These are phyloP conservation scores for Entomortierella lignicola DNA, from an alignment of 192 early-diverging fungal genomes.

Conservation along the genomic window DNA sequence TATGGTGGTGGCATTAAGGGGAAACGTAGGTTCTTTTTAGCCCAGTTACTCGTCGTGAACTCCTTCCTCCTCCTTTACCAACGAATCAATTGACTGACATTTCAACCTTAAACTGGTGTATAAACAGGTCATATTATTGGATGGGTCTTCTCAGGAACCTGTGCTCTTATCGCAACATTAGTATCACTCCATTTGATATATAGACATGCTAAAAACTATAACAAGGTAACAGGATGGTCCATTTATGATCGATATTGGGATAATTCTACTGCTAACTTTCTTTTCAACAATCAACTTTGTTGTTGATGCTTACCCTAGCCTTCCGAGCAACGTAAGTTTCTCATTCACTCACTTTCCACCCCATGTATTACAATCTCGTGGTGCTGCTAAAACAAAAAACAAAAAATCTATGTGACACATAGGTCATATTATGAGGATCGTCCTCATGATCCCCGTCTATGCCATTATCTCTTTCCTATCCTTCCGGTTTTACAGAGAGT, in stretches of 20 bases:
- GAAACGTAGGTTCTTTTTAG: conserved; percentile 15
- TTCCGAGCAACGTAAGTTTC: conserved; percentile 36
- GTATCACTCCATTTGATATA: conserved; percentile 62
- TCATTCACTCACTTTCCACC: too few relatives aligned
- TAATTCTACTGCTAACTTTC: not conserved
- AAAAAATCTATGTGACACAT: conserved; percentile 35
- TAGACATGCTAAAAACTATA: conserved; percentile 68
- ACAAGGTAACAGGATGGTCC: conserved; percentile 38
- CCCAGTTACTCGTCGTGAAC: not conserved
- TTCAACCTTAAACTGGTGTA: not conserved
- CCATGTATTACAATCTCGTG: too few relatives aligned
- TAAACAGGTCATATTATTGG: conserved; percentile 65
- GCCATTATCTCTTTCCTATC: conserved; percentile 73
- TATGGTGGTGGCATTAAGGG: conserved; percentile 16
- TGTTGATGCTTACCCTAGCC: conserved; percentile 12
- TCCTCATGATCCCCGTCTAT: conserved; percentile 80
- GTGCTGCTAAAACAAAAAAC: too few relatives aligned
- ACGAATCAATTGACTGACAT: not conserved
- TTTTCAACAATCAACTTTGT: not conserved
- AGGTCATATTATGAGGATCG: conserved; percentile 80
- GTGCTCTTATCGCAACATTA: conserved; percentile 63
- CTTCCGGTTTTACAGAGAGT: conserved; percentile 76
- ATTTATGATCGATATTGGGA: too few relatives aligned
- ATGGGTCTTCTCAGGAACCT: conserved; percentile 68
- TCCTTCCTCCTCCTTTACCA: not conserved